Conservation (phyloP, 2,329 filamentous ascomycete genomes). For the Trichophaea hybrida region DNA sequence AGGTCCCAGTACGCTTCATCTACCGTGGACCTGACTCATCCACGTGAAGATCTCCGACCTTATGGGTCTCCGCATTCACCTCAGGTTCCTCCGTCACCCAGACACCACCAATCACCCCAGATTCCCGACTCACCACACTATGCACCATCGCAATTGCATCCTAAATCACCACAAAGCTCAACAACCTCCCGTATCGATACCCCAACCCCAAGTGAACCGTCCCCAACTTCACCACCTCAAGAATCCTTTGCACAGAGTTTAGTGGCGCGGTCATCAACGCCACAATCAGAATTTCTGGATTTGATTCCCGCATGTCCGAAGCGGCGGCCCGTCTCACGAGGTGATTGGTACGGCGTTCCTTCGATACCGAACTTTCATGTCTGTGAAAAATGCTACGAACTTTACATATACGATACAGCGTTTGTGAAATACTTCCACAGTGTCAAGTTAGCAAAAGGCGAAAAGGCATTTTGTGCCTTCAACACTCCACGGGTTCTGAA, state of each 20-base stretch:
- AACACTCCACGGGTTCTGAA: constrained; percentile 2
- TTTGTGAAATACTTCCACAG: background rate
- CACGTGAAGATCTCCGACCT: background rate
- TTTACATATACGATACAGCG: constrained; percentile 1
- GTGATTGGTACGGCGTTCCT: constrained; percentile 1
- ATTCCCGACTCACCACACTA: background rate
- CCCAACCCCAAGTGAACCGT: background rate
- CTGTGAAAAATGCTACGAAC: constrained; percentile 5
- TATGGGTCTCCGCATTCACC: background rate
- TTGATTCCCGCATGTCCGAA: constrained; percentile 3
- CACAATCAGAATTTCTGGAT: background rate
- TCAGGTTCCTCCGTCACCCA: background rate
- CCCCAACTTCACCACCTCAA: background rate
- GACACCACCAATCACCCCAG: background rate
- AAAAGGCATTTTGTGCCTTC: background rate
- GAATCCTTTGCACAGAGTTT: background rate
- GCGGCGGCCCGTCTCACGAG: background rate
- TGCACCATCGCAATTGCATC: background rate
- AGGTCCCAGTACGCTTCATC: background rate
- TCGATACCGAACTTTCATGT: background rate
- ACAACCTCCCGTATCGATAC: background rate
- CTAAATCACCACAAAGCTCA: background rate
- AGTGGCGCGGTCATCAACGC: background rate
- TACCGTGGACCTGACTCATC: background rate
- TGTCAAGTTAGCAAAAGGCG: background rate